Percentiles rank a stretch among this genome's conserved stretches.
Conservation (phyloP, 2,329 filamentous ascomycete genomes). For the Fusarium verrucosum region DNA sequence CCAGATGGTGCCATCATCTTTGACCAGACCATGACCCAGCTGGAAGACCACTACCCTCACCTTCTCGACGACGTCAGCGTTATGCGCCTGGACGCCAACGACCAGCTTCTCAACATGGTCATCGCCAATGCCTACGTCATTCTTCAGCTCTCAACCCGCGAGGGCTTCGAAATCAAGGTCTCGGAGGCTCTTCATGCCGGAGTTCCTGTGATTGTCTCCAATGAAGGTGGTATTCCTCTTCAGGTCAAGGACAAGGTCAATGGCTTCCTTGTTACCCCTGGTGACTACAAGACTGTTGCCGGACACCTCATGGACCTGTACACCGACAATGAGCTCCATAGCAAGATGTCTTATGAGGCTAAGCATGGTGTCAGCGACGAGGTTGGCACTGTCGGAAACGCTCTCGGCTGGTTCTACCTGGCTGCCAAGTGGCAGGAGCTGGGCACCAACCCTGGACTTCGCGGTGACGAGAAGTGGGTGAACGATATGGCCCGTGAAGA, state of each 20-base stretch:
- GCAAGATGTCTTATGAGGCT: conserved; percentile 72
- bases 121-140: conserved; percentile 77
- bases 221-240: conserved; percentile 81
- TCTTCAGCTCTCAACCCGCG: conserved; percentile 81
- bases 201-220: conserved; percentile 78
- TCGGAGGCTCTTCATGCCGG: conserved; percentile 85
- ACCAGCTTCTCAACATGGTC: conserved; percentile 81
- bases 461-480: conserved; percentile 62
- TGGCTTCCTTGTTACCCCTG: conserved; percentile 77
- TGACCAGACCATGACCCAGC: conserved; percentile 73
- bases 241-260: conserved; percentile 77
- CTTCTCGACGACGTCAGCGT: conserved; percentile 74
- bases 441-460: conserved; percentile 58
- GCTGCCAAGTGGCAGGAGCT: conserved; percentile 70
- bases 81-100: conserved; percentile 79
- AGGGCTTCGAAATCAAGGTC: conserved; percentile 89
- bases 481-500: conserved; percentile 58
- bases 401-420: conserved; percentile 80
- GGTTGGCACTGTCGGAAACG: conserved; percentile 82
- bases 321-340: conserved; percentile 70
- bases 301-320: conserved; percentile 72
- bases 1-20: conserved; percentile 78
- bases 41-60: conserved; percentile 70
- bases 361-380: conserved; percentile 77
- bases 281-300: conserved; percentile 76